Percentiles rank a stretch among this genome's conserved stretches.
These are phyloP conservation scores for Ogataea ganodermae DNA, from an alignment of 805 yeast genomes.

Conservation along the genomic window DNA sequence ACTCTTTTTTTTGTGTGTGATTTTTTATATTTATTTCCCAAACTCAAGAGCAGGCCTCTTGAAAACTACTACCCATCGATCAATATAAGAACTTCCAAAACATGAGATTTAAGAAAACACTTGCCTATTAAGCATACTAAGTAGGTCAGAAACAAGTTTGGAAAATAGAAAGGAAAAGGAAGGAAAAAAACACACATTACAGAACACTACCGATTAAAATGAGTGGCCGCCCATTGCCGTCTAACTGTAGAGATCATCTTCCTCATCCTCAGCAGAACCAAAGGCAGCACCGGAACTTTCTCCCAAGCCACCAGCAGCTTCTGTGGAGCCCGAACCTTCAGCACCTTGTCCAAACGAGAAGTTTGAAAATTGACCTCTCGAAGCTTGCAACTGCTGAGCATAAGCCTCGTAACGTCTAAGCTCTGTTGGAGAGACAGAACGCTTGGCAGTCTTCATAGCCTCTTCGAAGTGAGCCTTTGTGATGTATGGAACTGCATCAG, in stretches of 20 bases:
- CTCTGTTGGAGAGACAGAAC: constrained; percentile 96
- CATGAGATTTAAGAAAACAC: background rate
- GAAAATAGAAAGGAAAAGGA: background rate
- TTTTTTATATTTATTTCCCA: constrained; percentile 5
- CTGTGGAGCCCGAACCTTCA: constrained; percentile 35
- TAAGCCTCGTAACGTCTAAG: constrained; percentile 98
- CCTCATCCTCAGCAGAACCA: constrained; percentile 51
- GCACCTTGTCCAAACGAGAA: constrained; percentile 72
- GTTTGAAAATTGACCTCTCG: constrained; percentile 92
- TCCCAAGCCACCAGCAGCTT: constrained; percentile 34
- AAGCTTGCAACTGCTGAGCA: constrained; percentile 93
- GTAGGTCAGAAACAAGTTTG: constrained; percentile 4
- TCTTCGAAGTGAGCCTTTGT: constrained; percentile 95
- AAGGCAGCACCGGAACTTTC: constrained; percentile 44
- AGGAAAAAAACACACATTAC: background rate
- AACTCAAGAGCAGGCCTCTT: constrained; percentile 5
- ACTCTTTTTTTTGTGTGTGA: background rate
- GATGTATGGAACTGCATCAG: constrained; percentile 94
- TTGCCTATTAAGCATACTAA: background rate
- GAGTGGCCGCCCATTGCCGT: background rate
- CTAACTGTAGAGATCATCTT: constrained; percentile 45
- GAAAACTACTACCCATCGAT: no score
- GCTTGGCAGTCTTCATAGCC: constrained; percentile 99
- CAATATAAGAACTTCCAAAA: constrained; percentile 1
- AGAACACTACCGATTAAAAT: background rate